A percentile compares a stretch with the other conserved stretches of the same genome.
phyloP scores from a whole-genome alignment of 2,329 filamentous ascomycete species.

The Aspergillus tanneri region DNA sequence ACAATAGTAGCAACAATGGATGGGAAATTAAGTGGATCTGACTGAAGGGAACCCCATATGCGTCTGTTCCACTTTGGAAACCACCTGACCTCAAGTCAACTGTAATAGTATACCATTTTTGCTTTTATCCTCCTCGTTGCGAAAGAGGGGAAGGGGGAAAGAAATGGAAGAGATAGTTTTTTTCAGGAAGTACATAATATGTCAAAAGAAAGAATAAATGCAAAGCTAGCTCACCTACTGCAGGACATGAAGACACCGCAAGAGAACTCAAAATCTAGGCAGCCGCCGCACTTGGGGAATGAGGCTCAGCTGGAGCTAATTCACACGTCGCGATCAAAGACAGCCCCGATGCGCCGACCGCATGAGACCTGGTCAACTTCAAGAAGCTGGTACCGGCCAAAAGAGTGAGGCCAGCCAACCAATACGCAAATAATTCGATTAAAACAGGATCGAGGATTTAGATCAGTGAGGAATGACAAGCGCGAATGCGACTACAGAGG shows the following conservation, averaged over 20 bases:
- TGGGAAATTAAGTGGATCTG: too few species aligned
- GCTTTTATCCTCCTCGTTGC: too few species aligned
- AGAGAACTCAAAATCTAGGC: slow-evolving; percentile 6
- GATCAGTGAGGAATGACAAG: slow-evolving; percentile 1
- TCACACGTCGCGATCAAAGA: slow-evolving; percentile 16
- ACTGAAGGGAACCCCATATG: background rate
- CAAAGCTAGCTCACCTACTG: slow-evolving; percentile 19
- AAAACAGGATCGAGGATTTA: background rate
- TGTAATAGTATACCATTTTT: too few species aligned
- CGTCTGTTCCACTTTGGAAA: background rate
- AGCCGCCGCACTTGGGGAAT: slow-evolving; percentile 10
- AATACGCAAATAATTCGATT: background rate
- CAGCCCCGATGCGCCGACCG: slow-evolving; percentile 5
- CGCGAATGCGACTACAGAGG: background rate
- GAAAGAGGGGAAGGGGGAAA: background rate
- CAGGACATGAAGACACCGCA: slow-evolving; percentile 5
- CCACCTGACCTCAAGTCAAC: background rate
- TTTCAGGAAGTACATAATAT: background rate
- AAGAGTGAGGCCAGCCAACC: background rate
- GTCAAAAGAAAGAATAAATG: background rate
- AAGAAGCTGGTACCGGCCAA: background rate
- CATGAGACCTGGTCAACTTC: background rate
- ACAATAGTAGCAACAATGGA: too few species aligned
- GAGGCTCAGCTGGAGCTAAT: slow-evolving; percentile 23
- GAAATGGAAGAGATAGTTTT: slow-evolving; percentile 3